Percentiles rank a stretch among this genome's conserved stretches.
Conservation (phyloP, 257 asterid species). For the Salvia miltiorrhiza region DNA sequence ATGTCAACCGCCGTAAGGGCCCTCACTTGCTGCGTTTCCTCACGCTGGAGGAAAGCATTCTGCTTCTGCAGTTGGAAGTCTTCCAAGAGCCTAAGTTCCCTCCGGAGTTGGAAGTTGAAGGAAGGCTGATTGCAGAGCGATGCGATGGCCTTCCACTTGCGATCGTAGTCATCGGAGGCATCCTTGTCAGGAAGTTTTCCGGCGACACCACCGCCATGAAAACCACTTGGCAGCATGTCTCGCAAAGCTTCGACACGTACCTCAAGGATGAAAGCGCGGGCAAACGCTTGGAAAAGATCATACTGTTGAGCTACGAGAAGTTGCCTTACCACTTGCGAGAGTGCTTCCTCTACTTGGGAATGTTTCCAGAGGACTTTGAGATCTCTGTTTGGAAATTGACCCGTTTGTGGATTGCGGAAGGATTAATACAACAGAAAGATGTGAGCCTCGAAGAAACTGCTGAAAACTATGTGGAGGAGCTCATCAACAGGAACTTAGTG, state of each 20-base stretch:
- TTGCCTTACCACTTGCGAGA: conserved; percentile 41
- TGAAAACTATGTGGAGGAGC: conserved; percentile 5
- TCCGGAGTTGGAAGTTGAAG: conserved; percentile 25
- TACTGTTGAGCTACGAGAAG: conserved; percentile 40
- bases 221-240: conserved; percentile 36
- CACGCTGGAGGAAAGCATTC: conserved; percentile 34
- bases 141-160: conserved; percentile 56
- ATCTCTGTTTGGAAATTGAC: conserved; percentile 39
- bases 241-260: conserved; percentile 19
- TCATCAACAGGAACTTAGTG: conserved; percentile 8
- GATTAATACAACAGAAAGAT: background rate
- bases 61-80: conserved; percentile 35
- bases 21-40: conserved; percentile 36
- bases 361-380: conserved; percentile 35
- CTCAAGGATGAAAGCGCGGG: conserved; percentile 20
- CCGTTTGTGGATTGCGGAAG: conserved; percentile 36
- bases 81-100: conserved; percentile 34
- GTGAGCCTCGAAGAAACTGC: conserved; percentile 15
- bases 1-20: conserved; percentile 17
- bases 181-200: conserved; percentile 28
- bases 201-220: conserved; percentile 5
- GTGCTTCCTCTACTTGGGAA: conserved; percentile 48
- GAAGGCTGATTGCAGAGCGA: conserved; percentile 24
- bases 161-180: conserved; percentile 47
- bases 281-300: conserved; percentile 29